These are phyloP conservation scores for Paralagenidium karlingii DNA, from an alignment of 352 stramenopile genomes.

Conservation along the genomic window DNA sequence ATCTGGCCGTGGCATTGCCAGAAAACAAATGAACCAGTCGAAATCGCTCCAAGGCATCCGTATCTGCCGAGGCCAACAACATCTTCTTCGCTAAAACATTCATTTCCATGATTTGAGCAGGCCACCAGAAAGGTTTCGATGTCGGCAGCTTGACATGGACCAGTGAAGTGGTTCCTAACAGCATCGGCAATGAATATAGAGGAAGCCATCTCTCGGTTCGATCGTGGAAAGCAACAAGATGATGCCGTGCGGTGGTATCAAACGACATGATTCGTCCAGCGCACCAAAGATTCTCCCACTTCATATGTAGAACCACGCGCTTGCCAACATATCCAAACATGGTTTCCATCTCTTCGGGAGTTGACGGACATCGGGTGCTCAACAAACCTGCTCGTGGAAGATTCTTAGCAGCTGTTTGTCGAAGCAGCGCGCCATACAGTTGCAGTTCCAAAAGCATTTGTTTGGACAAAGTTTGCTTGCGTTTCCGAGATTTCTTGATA, in stretches of 20 bases:
- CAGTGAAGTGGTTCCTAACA: conserved; percentile 48
- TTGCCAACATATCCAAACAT: conserved; percentile 56
- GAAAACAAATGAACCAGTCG: conserved; percentile 54
- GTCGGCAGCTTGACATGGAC: conserved; percentile 56
- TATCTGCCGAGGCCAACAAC: conserved; percentile 19
- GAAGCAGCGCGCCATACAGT: conserved; percentile 51
- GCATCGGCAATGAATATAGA: conserved; percentile 53
- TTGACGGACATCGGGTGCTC: conserved; percentile 25
- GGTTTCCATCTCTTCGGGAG: conserved; percentile 21
- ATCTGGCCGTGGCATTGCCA: conserved; percentile 8
- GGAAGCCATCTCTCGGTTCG: conserved; percentile 38
- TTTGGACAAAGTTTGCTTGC: conserved; percentile 44
- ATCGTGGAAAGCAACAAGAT: conserved; percentile 64
- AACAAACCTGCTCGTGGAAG: conserved; percentile 24
- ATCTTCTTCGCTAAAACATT: conserved; percentile 46
- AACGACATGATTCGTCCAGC: conserved; percentile 57
- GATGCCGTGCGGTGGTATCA: conserved; percentile 28
- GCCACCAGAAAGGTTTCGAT: conserved; percentile 58
- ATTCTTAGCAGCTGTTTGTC: conserved; percentile 48
- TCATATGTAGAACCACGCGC: conserved; percentile 47
- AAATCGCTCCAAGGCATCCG: conserved; percentile 19
- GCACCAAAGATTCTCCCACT: conserved; percentile 72
- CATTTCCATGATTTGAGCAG: conserved; percentile 47
- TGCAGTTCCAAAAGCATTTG: conserved; percentile 81
- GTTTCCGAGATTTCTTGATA: conserved; percentile 69